phyloP scores from a whole-genome alignment of 495 filamentous ascomycete species.

The Hypoxylon fragiforme region DNA sequence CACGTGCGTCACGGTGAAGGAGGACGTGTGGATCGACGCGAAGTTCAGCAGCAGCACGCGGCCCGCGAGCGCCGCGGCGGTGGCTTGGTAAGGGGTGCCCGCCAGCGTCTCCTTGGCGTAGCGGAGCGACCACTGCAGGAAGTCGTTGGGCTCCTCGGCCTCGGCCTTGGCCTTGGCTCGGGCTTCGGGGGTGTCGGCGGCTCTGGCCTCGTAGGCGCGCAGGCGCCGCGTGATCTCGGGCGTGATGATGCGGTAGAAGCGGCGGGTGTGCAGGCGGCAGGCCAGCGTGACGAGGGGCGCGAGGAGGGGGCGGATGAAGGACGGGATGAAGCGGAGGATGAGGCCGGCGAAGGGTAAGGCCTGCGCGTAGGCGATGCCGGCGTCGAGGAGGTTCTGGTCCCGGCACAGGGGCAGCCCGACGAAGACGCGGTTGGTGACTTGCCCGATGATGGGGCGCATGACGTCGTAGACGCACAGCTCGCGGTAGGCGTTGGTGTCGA shows the following conservation, averaged over 20 bases:
- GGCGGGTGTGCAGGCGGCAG: constrained; percentile 38
- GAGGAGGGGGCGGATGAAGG: constrained; percentile 41
- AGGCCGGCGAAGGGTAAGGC: constrained; percentile 39
- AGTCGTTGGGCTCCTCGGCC: constrained; percentile 40
- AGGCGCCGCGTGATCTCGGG: constrained; percentile 41
- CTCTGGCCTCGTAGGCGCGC: constrained; percentile 32
- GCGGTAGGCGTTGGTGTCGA: constrained; percentile 35
- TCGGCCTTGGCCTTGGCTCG: constrained; percentile 25
- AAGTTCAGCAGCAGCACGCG: constrained; percentile 51
- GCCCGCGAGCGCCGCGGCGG: constrained; percentile 36
- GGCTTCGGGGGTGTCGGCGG: constrained; percentile 27
- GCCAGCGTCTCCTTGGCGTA: constrained; percentile 40
- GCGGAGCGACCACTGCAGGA: constrained; percentile 44
- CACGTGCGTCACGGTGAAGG: constrained; percentile 47
- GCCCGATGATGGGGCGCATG: constrained; percentile 37
- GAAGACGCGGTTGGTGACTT: constrained; percentile 43
- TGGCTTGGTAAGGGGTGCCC: too few species aligned
- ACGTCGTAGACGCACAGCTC: constrained; percentile 46
- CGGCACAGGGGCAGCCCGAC: constrained; percentile 41
- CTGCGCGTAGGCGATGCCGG: constrained; percentile 46
- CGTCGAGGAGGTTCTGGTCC: constrained; percentile 42
- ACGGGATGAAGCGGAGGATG: constrained; percentile 42
- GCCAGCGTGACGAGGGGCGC: constrained; percentile 42
- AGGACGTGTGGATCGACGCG: constrained; percentile 55
- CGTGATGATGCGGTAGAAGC: constrained; percentile 36